Base-by-base conservation (phyloP, 2,329 filamentous ascomycete species). In the Emergomyces africanus region DNA sequence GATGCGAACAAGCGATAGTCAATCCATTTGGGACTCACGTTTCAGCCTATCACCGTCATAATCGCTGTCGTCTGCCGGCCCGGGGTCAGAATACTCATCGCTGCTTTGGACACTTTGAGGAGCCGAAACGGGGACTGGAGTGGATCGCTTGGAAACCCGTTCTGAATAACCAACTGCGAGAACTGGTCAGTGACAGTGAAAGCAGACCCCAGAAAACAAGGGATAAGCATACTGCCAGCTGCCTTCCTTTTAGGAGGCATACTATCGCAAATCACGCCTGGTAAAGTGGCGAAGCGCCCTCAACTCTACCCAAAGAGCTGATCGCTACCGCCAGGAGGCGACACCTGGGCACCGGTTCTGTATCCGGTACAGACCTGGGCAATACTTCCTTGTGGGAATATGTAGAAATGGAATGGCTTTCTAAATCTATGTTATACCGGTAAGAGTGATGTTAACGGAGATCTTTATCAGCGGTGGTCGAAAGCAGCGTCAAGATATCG, bases 181-280 rank as follows among this genome's bases (percentile, higher is more conserved):
- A 69, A 65, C 39, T 48, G 39, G 63, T 73, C 73, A 64, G 48
- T 14, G 37, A 23, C 42, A 53, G 51, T 30, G 4, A 44, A 37
- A 37, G n/a, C 35, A 53, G 9, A 23, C 20, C 41, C 37, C 55
- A 53, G 64, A 61, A 57, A 68, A 65, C 63, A 66, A 63, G 60
- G 23, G 59, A 30, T 51, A 63, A 66, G 64, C 72, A 72, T 77
- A 79, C 77, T 77, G 57, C 77, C 74, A 64, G 76, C 67, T 61
- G 86, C 86, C 76, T 89, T 89, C 69, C 86, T 81, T 75, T 90
- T 90, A 20, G 80, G 78, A 63, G 86, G 82, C 87, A 90, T 89
- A 60, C 64, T 70, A 37, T 39, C 51, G 37, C 25, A 20, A 49
- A 44, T 46, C 42, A 28, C 55, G 28, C 25, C 41, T 18, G 15